phyloP scores from a whole-genome alignment of 2,329 filamentous ascomycete genomes.

The Fonsecaea pugnacius region DNA sequence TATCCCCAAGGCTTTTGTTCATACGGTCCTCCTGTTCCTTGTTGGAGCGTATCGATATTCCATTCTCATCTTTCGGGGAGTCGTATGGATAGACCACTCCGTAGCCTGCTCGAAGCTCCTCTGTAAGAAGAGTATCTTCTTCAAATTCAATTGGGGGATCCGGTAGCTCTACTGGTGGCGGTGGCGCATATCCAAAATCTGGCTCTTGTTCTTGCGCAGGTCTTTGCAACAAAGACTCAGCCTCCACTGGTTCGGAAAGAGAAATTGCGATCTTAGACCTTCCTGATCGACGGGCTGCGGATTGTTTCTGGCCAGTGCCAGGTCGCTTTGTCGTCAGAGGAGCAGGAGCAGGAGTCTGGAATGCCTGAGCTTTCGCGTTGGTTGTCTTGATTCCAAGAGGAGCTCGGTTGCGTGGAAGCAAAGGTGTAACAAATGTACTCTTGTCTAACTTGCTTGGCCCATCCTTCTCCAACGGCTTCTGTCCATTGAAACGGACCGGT shows the following conservation, averaged over 20 bases:
- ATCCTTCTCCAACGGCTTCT: constrained; percentile 64
- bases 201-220: constrained; percentile 64
- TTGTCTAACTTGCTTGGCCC: constrained; percentile 59
- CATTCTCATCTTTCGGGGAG: constrained; percentile 55
- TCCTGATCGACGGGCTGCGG: constrained; percentile 65
- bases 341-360: constrained; percentile 69
- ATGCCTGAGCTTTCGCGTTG: constrained; percentile 78
- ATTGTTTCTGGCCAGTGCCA: constrained; percentile 64
- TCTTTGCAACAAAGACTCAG: constrained; percentile 24
- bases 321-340: constrained; percentile 63
- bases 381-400: constrained; percentile 94
- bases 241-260: constrained; percentile 48
- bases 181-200: constrained; percentile 89
- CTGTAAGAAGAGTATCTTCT: constrained; percentile 56
- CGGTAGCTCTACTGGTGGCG: constrained; percentile 59
- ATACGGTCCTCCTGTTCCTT: constrained; percentile 69
- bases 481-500: constrained; percentile 59
- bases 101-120: constrained; percentile 59
- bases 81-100: constrained; percentile 53
- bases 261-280: constrained; percentile 56
- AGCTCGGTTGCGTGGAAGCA: constrained; percentile 73
- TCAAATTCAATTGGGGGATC: constrained; percentile 52
- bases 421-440: constrained; percentile 75
- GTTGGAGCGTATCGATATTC: constrained; percentile 66
- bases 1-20: constrained; percentile 44